Evolutionary conservation across 192 early-diverging fungal species (phyloP).

Genomic region (Pilobolus umbonatus): DNA sequence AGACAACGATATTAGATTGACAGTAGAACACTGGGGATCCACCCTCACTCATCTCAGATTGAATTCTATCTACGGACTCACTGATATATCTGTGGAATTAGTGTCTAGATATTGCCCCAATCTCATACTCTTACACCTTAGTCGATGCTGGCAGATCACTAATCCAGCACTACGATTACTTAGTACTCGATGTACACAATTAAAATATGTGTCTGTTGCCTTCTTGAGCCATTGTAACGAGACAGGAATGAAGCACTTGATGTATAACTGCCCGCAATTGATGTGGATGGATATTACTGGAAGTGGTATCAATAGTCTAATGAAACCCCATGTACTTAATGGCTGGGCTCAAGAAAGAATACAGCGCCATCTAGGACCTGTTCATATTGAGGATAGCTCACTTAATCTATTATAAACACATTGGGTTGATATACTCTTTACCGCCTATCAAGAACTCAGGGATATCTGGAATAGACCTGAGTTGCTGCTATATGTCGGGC

Average conservation of each 20-base stretch:
- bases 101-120: conserved; percentile 8
- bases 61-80: conserved; percentile 9
- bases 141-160: conserved; percentile 11
- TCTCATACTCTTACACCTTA: conserved; percentile 8
- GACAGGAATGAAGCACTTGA: background rate
- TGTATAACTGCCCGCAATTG: background rate
- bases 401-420: background rate
- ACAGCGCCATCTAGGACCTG: background rate
- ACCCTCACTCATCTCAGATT: conserved; percentile 16
- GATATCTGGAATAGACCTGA: too few species aligned
- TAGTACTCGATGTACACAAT: background rate
- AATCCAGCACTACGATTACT: background rate
- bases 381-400: background rate
- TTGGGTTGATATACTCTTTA: background rate
- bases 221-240: conserved; percentile 11
- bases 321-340: conserved; percentile 4
- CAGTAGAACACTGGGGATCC: background rate
- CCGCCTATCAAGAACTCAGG: too few species aligned
- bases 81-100: background rate
- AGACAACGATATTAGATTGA: background rate
- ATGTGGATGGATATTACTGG: conserved; percentile 13
- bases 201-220: conserved; percentile 12
- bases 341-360: background rate
- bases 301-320: conserved; percentile 10
- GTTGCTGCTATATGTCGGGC: too few species aligned